A percentile compares a stretch with the other conserved stretches of the same genome.
phyloP scores from a whole-genome alignment of 768 basidiomycete genomes.

The Sarcomyxa edulis region DNA sequence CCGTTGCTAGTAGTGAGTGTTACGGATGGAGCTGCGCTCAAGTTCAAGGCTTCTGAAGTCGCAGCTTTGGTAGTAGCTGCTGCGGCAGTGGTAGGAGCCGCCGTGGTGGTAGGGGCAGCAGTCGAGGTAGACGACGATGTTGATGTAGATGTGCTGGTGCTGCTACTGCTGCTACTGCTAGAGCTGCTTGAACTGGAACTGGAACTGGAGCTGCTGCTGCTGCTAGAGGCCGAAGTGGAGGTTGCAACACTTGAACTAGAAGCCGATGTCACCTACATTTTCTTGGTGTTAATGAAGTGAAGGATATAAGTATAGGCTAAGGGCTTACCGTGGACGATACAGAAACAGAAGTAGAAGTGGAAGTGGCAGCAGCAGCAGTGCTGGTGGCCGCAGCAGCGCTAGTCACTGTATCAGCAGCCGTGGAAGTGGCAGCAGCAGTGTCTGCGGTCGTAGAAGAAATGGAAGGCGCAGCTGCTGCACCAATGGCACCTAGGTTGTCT shows the following conservation, averaged over 20 bases:
- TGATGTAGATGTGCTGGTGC: conserved; percentile 3
- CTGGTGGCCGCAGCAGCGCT: background rate
- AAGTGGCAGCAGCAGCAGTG: conserved; percentile 6
- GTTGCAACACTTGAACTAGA: background rate
- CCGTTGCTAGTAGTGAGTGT: background rate
- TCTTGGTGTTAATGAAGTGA: conserved; percentile 3
- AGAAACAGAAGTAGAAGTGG: conserved; percentile 8
- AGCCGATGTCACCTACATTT: conserved; percentile 8
- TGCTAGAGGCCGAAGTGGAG: conserved; percentile 1
- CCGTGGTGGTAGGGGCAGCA: conserved; percentile 9
- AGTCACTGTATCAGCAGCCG: too few species aligned
- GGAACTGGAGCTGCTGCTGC: conserved; percentile 9
- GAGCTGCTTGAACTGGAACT: conserved; percentile 3
- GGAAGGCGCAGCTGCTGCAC: conserved; percentile 23
- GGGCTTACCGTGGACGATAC: conserved; percentile 9
- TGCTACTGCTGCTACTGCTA: background rate
- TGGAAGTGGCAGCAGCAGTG: conserved; percentile 1
- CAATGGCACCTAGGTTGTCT: conserved; percentile 18
- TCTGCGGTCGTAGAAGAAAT: conserved; percentile 7
- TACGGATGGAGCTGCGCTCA: background rate
- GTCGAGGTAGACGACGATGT: conserved; percentile 8
- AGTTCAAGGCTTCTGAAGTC: background rate
- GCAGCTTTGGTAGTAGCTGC: conserved; percentile 1
- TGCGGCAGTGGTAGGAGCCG: conserved; percentile 4
- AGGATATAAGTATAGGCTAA: conserved; percentile 8